phyloP scores from a whole-genome alignment of 1,139 yeast species.

The Yamadazyma triangularis region DNA sequence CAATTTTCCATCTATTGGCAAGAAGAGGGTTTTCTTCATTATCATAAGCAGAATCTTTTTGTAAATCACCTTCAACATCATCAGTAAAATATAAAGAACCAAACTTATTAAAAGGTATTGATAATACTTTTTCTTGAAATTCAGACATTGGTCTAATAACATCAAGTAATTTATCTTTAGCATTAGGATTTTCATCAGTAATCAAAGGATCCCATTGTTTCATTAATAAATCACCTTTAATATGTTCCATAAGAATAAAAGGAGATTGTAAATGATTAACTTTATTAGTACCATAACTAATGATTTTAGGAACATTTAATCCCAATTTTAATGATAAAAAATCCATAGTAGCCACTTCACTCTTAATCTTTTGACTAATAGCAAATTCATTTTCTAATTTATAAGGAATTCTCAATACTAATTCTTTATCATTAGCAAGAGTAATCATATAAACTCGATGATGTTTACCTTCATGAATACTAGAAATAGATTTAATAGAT shows the following conservation, averaged over 20 bases:
- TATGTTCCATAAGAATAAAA: constrained; percentile 72
- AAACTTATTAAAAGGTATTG: constrained; percentile 57
- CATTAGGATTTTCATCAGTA: constrained; percentile 28
- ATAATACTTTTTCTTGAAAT: constrained; percentile 50
- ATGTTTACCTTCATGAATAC: constrained; percentile 91
- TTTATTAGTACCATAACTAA: constrained; percentile 64
- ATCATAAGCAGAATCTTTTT: constrained; percentile 52
- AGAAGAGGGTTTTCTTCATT: constrained; percentile 54
- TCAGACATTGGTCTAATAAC: constrained; percentile 63
- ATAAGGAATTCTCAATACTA: constrained; percentile 83
- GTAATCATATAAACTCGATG: constrained; percentile 77
- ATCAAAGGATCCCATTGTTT: constrained; percentile 84
- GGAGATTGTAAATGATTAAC: constrained; percentile 66
- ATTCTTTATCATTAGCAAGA: constrained; percentile 55
- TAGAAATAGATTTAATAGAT: constrained; percentile 63
- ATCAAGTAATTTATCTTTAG: constrained; percentile 42
- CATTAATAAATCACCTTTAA: constrained; percentile 81
- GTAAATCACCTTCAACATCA: constrained; percentile 47
- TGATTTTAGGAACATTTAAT: constrained; percentile 65
- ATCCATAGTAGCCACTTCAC: constrained; percentile 93
- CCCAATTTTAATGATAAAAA: constrained; percentile 56
- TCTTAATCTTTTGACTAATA: constrained; percentile 63
- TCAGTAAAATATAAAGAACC: constrained; percentile 79
- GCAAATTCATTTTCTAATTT: constrained; percentile 61
- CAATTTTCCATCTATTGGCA: constrained; percentile 77